A percentile compares a stretch with the other conserved stretches of the same genome.
These are phyloP conservation scores for Zymoseptoria crescenta DNA, from an alignment of 2,329 filamentous ascomycete genomes.

Conservation along the genomic window DNA sequence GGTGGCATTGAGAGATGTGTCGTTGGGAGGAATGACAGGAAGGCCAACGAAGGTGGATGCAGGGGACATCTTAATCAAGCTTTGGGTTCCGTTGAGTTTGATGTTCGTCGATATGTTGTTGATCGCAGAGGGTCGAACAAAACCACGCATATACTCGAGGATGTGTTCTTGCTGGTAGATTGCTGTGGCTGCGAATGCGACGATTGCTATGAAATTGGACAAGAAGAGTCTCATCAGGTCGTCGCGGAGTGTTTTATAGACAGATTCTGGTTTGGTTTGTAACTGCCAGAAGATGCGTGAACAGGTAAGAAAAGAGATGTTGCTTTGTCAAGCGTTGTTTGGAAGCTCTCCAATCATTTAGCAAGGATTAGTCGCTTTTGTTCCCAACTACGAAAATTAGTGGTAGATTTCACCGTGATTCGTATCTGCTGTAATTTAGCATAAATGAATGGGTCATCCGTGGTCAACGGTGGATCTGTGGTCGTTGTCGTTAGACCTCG, in stretches of 20 bases:
- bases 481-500: no score
- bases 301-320: neutral
- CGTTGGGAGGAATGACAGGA: conserved; percentile 41
- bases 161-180: conserved; percentile 24
- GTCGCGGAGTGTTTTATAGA: conserved; percentile 5
- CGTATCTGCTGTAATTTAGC: neutral
- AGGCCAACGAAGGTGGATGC: conserved; percentile 37
- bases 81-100: conserved; percentile 25
- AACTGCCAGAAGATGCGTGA: neutral
- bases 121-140: conserved; percentile 26
- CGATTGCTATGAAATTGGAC: conserved; percentile 37
- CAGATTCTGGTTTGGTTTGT: neutral
- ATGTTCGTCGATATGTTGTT: conserved; percentile 20
- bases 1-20: conserved; percentile 40
- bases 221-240: conserved; percentile 19
- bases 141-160: conserved; percentile 33
- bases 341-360: neutral
- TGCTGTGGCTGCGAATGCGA: conserved; percentile 31
- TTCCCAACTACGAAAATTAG: neutral
- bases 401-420: neutral
- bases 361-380: neutral
- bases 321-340: neutral
- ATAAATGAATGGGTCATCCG: neutral
- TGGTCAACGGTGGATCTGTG: no score
- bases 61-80: conserved; percentile 25